phyloP scores from a whole-genome alignment of 2,329 filamentous ascomycete species.

The Hymenoscyphus fraxineus region DNA sequence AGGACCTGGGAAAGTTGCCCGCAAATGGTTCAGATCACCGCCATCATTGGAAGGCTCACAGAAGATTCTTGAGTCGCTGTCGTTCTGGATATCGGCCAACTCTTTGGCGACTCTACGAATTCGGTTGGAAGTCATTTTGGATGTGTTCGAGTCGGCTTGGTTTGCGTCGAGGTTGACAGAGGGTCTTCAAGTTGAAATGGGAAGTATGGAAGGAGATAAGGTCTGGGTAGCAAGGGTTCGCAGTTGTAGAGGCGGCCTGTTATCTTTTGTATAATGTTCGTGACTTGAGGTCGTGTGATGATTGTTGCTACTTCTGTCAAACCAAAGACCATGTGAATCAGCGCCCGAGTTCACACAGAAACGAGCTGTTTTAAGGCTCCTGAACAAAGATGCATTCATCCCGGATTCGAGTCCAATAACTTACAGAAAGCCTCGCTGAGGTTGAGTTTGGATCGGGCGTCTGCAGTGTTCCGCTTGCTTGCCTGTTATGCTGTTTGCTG shows the following conservation, averaged over 20 bases:
- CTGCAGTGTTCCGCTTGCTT: not conserved
- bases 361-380: not conserved
- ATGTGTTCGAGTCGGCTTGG: not conserved
- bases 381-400: not conserved
- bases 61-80: constrained; percentile 72
- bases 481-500: not conserved
- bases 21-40: constrained; percentile 71
- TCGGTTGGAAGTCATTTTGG: constrained; percentile 33
- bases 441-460: not conserved
- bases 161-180: not conserved
- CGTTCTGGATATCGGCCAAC: constrained; percentile 68
- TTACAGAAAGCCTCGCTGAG: not conserved
- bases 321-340: not conserved
- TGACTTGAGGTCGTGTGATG: not conserved
- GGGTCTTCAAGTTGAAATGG: not conserved
- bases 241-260: not conserved
- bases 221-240: not conserved
- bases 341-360: not conserved
- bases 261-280: not conserved
- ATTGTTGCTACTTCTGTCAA: not conserved
- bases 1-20: constrained; percentile 78
- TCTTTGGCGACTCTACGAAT: constrained; percentile 66
- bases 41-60: constrained; percentile 59
- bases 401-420: not conserved
- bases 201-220: not conserved